Evolutionary conservation across 2,329 filamentous ascomycete genomes (phyloP).

Genomic region (Intubia oerlemansii): DNA sequence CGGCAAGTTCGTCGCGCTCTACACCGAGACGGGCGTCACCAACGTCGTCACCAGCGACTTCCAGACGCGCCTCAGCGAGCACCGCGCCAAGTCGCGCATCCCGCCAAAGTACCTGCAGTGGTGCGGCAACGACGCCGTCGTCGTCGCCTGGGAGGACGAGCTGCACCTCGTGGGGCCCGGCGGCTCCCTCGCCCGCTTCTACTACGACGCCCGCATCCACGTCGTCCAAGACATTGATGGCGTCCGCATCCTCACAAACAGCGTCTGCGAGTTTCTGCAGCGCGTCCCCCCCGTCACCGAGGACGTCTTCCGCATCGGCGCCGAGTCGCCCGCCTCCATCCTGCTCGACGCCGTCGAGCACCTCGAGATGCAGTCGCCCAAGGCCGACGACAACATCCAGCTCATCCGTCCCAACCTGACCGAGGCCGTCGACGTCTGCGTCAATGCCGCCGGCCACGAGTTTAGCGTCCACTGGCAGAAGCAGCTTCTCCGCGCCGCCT

Average conservation of each 20-base stretch:
- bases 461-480: slow-evolving; percentile 88
- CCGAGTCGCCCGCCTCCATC: slow-evolving; percentile 78
- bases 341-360: slow-evolving; percentile 81
- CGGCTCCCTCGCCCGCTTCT: slow-evolving; percentile 54
- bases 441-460: slow-evolving; percentile 83
- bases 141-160: slow-evolving; percentile 95
- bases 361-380: slow-evolving; percentile 81
- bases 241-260: slow-evolving; percentile 74
- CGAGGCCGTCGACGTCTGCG: slow-evolving; percentile 83
- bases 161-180: slow-evolving; percentile 81
- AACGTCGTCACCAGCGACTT: slow-evolving; percentile 95
- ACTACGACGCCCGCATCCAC: slow-evolving; percentile 82
- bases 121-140: slow-evolving; percentile 87
- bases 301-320: slow-evolving; percentile 74
- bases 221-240: slow-evolving; percentile 70
- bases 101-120: slow-evolving; percentile 76
- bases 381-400: slow-evolving; percentile 94
- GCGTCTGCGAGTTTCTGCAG: slow-evolving; percentile 94
- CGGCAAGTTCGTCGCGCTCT: slow-evolving; percentile 71
- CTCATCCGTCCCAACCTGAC: slow-evolving; percentile 72
- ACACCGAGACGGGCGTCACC: slow-evolving; percentile 63
- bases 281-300: slow-evolving; percentile 73
- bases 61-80: slow-evolving; percentile 76
- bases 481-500: slow-evolving; percentile 83
- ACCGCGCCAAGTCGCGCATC: slow-evolving; percentile 71